Evolutionary conservation across 2,329 filamentous ascomycete species (phyloP).

Genomic region (Didymella exigua): DNA sequence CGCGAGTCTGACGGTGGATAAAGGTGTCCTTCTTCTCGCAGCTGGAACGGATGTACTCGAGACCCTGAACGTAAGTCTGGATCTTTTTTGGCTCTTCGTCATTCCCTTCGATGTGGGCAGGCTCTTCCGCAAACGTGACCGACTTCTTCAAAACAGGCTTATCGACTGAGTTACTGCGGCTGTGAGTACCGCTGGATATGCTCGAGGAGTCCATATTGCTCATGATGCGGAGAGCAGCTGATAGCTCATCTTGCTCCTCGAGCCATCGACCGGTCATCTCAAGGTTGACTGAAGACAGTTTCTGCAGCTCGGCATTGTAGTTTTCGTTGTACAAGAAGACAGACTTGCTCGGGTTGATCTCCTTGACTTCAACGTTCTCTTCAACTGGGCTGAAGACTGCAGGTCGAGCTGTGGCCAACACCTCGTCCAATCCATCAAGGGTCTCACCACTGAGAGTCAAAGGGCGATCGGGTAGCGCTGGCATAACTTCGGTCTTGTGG

Average conservation of each 20-base stretch:
- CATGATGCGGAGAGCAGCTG: constrained; percentile 67
- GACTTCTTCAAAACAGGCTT: constrained; percentile 67
- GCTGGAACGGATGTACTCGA: constrained; percentile 73
- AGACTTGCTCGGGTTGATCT: constrained; percentile 68
- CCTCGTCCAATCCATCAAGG: constrained; percentile 41
- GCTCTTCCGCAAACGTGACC: constrained; percentile 69
- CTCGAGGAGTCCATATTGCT: constrained; percentile 54
- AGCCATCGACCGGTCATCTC: constrained; percentile 90
- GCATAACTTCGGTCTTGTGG: constrained; percentile 26
- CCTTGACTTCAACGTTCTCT: constrained; percentile 55
- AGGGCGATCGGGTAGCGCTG: constrained; percentile 26
- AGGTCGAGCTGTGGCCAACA: constrained; percentile 39
- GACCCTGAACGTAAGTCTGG: constrained; percentile 86
- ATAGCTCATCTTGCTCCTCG: constrained; percentile 77
- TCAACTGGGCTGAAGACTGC: constrained; percentile 38
- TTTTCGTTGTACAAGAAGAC: constrained; percentile 74
- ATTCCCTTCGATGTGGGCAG: constrained; percentile 29
- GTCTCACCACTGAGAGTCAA: constrained; percentile 43
- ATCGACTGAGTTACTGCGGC: constrained; percentile 42
- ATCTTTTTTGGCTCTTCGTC: constrained; percentile 55
- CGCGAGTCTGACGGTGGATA: constrained; percentile 81
- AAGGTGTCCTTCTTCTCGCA: constrained; percentile 76
- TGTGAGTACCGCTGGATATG: constrained; percentile 37
- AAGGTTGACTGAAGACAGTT: constrained; percentile 72
- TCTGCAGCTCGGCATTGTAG: constrained; percentile 75